phyloP scores from a whole-genome alignment of 1,139 yeast genomes.

The Debaryomyces udenii region DNA sequence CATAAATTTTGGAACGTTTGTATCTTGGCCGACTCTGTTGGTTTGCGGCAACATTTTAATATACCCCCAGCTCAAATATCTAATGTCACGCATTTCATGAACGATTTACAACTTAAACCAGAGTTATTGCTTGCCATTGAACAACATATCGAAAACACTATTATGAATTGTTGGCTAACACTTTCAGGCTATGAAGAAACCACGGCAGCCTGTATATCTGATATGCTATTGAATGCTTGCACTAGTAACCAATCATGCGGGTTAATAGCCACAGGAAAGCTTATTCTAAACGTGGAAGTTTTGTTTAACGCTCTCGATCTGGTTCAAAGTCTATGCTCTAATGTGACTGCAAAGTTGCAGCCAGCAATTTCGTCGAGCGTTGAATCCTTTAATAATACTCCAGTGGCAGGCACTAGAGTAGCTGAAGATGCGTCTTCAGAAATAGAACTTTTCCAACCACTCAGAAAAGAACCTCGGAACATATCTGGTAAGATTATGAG shows the following conservation, averaged over 20 bases:
- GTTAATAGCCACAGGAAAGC: slow-evolving; percentile 67
- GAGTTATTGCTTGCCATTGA: slow-evolving; percentile 61
- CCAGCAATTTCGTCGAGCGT: neutral
- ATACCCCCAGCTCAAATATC: slow-evolving; percentile 8
- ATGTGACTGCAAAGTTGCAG: neutral
- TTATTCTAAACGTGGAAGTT: slow-evolving; percentile 75
- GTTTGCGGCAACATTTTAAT: slow-evolving; percentile 42
- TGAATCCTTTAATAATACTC: slow-evolving; percentile 10
- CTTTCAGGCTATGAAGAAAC: slow-evolving; percentile 89
- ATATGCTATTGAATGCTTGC: slow-evolving; percentile 87
- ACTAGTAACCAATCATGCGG: slow-evolving; percentile 75
- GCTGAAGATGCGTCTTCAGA: slow-evolving; percentile 11
- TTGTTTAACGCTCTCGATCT: slow-evolving; percentile 77
- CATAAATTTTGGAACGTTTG: slow-evolving; percentile 96
- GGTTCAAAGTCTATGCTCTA: slow-evolving; percentile 38
- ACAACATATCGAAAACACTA: slow-evolving; percentile 64
- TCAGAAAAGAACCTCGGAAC: slow-evolving; percentile 82
- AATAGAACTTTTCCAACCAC: slow-evolving; percentile 30
- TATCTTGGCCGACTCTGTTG: slow-evolving; percentile 66
- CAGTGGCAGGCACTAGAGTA: slow-evolving; percentile 9
- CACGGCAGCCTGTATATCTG: slow-evolving; percentile 89
- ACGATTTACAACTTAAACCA: slow-evolving; percentile 35
- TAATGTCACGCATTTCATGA: slow-evolving; percentile 12
- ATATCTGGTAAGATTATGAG: slow-evolving; percentile 80
- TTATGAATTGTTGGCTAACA: slow-evolving; percentile 84